Conservation (phyloP, 2,329 filamentous ascomycete species). For the Xylaria sp. region DNA sequence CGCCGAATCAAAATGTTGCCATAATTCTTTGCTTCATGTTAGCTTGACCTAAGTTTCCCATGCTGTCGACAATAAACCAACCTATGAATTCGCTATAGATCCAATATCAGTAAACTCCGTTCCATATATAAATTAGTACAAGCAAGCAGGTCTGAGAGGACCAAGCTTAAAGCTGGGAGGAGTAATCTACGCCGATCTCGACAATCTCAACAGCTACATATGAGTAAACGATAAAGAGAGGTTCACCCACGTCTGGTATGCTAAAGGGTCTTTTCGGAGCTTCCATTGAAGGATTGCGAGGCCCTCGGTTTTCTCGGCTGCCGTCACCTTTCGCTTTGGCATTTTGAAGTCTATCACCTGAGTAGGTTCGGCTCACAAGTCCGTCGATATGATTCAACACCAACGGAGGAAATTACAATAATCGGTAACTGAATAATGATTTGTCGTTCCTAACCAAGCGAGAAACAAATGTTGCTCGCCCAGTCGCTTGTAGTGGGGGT, state of each 20-base stretch:
- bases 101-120: conserved; percentile 18
- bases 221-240: not conserved
- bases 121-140: not conserved
- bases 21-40: conserved; percentile 79
- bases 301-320: conserved; percentile 35
- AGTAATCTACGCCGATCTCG: not conserved
- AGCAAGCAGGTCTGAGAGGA: not conserved
- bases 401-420: not conserved
- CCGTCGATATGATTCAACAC: not conserved
- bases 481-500: conserved; percentile 5
- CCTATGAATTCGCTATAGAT: conserved; percentile 34
- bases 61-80: conserved; percentile 3
- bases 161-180: not conserved
- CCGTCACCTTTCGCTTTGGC: conserved; percentile 36
- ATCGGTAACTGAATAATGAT: not conserved
- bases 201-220: not conserved
- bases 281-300: conserved; percentile 38
- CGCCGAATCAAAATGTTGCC: conserved; percentile 90
- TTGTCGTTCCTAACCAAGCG: not conserved
- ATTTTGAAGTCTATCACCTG: conserved; percentile 23
- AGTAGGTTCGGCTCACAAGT: not conserved
- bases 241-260: conserved; percentile 33
- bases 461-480: not conserved
- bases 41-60: conserved; percentile 1
- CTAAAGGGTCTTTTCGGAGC: conserved; percentile 37